Percentiles rank a stretch among this genome's conserved stretches.
These are phyloP conservation scores for Suillus weaverae DNA, from an alignment of 768 basidiomycete genomes.

Conservation along the genomic window DNA sequence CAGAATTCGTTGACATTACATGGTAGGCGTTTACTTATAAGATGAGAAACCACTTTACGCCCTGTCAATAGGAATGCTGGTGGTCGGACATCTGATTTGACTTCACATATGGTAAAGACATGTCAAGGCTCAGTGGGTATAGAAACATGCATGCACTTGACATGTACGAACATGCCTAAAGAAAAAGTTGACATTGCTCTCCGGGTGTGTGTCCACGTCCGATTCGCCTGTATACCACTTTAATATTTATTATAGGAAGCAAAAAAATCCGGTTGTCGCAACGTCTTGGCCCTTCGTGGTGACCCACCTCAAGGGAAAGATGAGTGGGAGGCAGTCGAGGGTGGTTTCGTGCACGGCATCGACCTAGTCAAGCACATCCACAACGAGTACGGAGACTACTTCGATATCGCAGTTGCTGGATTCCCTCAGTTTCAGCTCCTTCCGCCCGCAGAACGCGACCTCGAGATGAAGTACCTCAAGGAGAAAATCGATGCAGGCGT, in stretches of 20 bases:
- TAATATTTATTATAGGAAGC: slow-evolving; percentile 63
- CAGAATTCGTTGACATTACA: slow-evolving; percentile 98
- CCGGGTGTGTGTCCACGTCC: slow-evolving; percentile 50
- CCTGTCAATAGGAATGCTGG: slow-evolving; percentile 80
- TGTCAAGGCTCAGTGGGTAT: slow-evolving; percentile 92
- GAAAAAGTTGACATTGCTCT: slow-evolving; percentile 93
- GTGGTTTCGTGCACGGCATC: slow-evolving; percentile 86
- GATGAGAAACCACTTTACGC: slow-evolving; percentile 8
- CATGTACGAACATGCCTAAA: slow-evolving; percentile 98
- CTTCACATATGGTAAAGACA: slow-evolving; percentile 90
- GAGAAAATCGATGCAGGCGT: slow-evolving; percentile 90
- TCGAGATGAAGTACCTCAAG: slow-evolving; percentile 85
- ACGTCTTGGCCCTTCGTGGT: slow-evolving; percentile 90
- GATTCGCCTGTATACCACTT: slow-evolving; percentile 9
- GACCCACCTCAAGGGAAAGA: slow-evolving; percentile 89
- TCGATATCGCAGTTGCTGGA: slow-evolving; percentile 92
- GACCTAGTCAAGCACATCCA: slow-evolving; percentile 92
- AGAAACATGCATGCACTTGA: slow-evolving; percentile 98
- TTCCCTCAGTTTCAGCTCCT: slow-evolving; percentile 84
- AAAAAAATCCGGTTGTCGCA: slow-evolving; percentile 84
- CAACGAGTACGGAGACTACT: slow-evolving; percentile 81
- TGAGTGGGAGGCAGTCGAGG: slow-evolving; percentile 90
- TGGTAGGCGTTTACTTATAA: slow-evolving; percentile 50
- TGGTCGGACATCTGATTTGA: slow-evolving; percentile 91
- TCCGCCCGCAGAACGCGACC: slow-evolving; percentile 68